These are phyloP conservation scores for Nephelium lappaceum DNA, from an alignment of 345 rosid genomes.

Conservation along the genomic window DNA sequence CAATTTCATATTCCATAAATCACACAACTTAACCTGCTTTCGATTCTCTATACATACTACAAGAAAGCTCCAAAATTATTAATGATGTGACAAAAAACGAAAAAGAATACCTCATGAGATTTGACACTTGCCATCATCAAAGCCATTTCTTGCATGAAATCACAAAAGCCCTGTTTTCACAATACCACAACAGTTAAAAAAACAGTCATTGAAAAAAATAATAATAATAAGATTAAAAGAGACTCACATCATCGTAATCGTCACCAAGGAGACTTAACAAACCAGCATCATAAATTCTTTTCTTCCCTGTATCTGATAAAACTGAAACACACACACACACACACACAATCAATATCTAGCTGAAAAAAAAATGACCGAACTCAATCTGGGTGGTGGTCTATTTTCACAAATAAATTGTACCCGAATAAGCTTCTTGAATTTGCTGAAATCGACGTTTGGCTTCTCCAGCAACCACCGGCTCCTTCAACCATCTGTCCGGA, in stretches of 20 bases:
- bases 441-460: constrained; percentile 42
- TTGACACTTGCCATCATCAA: constrained; percentile 34
- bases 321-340: constrained; percentile 13
- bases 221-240: not conserved
- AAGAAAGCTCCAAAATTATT: not conserved
- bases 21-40: not conserved
- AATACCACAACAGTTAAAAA: not conserved
- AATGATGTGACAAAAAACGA: not conserved
- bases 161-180: constrained; percentile 32
- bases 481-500: constrained; percentile 41
- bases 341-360: not conserved
- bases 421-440: constrained; percentile 50
- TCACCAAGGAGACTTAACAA: constrained; percentile 30
- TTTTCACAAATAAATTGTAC: not conserved
- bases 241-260: constrained; percentile 41
- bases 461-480: constrained; percentile 30
- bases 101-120: constrained; percentile 18
- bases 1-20: not conserved
- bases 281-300: constrained; percentile 38
- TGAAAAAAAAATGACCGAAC: not conserved
- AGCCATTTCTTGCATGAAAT: constrained; percentile 48
- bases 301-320: constrained; percentile 33
- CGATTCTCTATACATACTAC: not conserved
- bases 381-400: not conserved
- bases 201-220: not conserved